Percentiles rank a stretch among this genome's conserved stretches.
These are phyloP conservation scores for Nemophila menziesii DNA, from an alignment of 257 asterid genomes.

Conservation along the genomic window DNA sequence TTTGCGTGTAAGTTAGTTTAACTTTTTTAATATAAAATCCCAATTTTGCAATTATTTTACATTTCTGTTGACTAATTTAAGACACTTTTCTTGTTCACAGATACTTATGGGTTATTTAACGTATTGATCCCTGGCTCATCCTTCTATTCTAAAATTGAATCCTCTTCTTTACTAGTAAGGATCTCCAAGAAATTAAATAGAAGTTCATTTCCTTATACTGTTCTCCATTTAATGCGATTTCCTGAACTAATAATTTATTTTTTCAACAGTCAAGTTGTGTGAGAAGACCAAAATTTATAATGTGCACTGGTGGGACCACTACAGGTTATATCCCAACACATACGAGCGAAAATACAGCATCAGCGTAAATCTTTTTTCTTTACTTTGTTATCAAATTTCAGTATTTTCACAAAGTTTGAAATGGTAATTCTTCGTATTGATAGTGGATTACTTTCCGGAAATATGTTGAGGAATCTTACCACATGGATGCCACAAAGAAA, in stretches of 20 bases:
- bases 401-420: constrained; percentile 5
- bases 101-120: constrained; percentile 31
- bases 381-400: background rate
- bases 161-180: constrained; percentile 35
- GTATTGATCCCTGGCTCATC: constrained; percentile 30
- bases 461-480: constrained; percentile 54
- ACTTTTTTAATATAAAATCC: background rate
- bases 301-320: constrained; percentile 33
- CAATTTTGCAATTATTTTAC: background rate
- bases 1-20: constrained; percentile 53
- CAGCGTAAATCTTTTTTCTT: constrained; percentile 33
- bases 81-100: constrained; percentile 17
- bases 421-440: constrained; percentile 8
- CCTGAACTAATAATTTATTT: constrained; percentile 6
- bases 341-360: constrained; percentile 41
- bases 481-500: constrained; percentile 80
- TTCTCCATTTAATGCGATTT: background rate
- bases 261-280: constrained; percentile 35
- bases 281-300: constrained; percentile 34
- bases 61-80: background rate
- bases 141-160: constrained; percentile 28
- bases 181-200: background rate
- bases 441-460: constrained; percentile 59
- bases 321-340: constrained; percentile 50
- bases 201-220: background rate